These are phyloP conservation scores for Dothistroma pini DNA, from an alignment of 2,329 filamentous ascomycete genomes.

Conservation along the genomic window DNA sequence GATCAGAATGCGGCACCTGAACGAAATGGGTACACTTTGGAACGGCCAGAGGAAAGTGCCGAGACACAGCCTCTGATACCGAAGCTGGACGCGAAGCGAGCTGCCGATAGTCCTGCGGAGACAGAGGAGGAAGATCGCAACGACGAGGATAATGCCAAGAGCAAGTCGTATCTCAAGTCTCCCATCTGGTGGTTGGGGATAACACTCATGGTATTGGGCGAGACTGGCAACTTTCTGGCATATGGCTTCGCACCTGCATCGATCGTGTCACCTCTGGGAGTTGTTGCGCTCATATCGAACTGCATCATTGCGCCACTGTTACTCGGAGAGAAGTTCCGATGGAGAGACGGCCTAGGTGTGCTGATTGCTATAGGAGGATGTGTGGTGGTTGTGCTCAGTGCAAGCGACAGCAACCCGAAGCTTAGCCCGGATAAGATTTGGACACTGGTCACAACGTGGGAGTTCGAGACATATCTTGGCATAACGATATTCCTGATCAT, in stretches of 20 bases:
- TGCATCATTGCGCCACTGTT: slow-evolving; percentile 94
- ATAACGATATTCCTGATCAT: slow-evolving; percentile 72
- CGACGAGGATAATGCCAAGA: slow-evolving; percentile 40
- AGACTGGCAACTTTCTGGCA: slow-evolving; percentile 93
- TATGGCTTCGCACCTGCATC: slow-evolving; percentile 98
- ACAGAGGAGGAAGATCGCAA: slow-evolving; percentile 40
- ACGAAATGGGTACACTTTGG: slow-evolving; percentile 20
- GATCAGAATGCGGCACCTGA: slow-evolving; percentile 22
- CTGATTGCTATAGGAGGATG: slow-evolving; percentile 81
- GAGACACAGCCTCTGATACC: slow-evolving; percentile 54
- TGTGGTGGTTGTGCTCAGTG: slow-evolving; percentile 88
- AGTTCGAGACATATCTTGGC: slow-evolving; percentile 85
- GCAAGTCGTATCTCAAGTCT: slow-evolving; percentile 77
- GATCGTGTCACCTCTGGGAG: slow-evolving; percentile 91
- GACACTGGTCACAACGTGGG: slow-evolving; percentile 79
- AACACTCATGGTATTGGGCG: slow-evolving; percentile 84
- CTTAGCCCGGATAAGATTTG: slow-evolving; percentile 87
- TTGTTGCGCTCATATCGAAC: slow-evolving; percentile 95
- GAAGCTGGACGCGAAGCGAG: slow-evolving; percentile 48
- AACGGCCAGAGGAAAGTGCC: slow-evolving; percentile 37
- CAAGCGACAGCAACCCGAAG: slow-evolving; percentile 83
- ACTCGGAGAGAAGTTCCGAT: slow-evolving; percentile 85
- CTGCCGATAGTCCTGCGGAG: slow-evolving; percentile 40
- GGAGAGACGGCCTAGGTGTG: slow-evolving; percentile 82
- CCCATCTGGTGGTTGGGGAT: slow-evolving; percentile 98